phyloP scores from a whole-genome alignment of 306 rosid species.

The Sicyos edulis region DNA sequence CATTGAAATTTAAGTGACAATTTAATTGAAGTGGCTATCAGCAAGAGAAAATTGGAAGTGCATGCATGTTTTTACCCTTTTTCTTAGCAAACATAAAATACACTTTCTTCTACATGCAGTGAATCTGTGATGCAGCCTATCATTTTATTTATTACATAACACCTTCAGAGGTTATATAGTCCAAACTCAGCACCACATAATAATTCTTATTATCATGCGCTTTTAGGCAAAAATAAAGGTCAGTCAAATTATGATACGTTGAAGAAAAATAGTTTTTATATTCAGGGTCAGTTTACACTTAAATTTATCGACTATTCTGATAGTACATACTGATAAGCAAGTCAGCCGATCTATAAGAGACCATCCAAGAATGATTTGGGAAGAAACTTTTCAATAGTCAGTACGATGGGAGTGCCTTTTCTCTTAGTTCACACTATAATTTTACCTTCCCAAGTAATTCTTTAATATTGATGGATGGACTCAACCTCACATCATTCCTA shows the following conservation, averaged over 20 bases:
- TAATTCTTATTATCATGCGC: background rate
- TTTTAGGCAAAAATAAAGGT: background rate
- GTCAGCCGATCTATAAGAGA: too few species aligned
- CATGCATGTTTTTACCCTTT: background rate
- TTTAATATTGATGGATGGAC: too few species aligned
- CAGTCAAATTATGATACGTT: too few species aligned
- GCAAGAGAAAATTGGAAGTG: background rate
- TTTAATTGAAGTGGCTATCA: background rate
- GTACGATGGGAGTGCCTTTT: background rate
- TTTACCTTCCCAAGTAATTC: too few species aligned
- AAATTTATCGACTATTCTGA: too few species aligned
- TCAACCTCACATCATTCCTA: background rate
- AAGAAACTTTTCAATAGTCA: too few species aligned
- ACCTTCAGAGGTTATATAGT: background rate
- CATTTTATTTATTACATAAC: background rate
- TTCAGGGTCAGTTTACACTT: too few species aligned
- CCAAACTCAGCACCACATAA: background rate
- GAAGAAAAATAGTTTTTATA: background rate
- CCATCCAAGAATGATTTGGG: too few species aligned
- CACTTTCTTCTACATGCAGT: background rate
- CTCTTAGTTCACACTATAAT: background rate
- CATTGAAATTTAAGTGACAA: background rate
- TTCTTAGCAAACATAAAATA: too few species aligned
- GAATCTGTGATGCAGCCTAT: background rate
- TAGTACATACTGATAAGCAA: too few species aligned